Base-by-base conservation (phyloP, 192 early-diverging fungal genomes). In the Pilaira anomala region DNA sequence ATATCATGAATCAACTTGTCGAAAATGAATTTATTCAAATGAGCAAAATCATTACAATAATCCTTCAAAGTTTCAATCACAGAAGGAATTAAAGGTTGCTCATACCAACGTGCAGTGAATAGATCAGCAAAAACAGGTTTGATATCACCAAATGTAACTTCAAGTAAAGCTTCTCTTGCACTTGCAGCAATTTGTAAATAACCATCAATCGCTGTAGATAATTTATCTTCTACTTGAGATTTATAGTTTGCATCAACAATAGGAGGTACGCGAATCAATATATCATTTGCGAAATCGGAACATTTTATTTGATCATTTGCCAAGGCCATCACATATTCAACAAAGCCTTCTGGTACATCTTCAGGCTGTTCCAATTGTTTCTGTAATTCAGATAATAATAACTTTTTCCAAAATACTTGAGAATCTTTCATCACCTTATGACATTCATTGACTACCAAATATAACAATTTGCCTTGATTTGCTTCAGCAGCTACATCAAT, bases 11-110 rank as follows among this genome's bases (percentile, higher is more conserved):
- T 84, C 54, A 97, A 78, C 60, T 91, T 94, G 61, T 79, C 82
- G 79, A 93, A 93, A 65, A 99, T 76, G 68, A 93, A 93, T 59
- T 92, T 88, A 68, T 94, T 84, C 79, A 99, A 76, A 65, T 93
- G 88, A 60, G 84, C 82, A 65, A 94, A 96, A 67, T 99, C 95
- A 29, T 84, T 78, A 64, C 83, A 88, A 78, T 99, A 98, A 74
- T 99, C 97, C 67, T 91, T 90, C n/a, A 98, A 75, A 18, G 96
- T 98, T 59, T 87, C 94, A 18, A 97, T 85, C 22, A 99, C 86
- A 2, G 90, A 77, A 48, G 84, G 80, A 86, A 99, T 87, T 52
- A 94, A 68, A 48, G 92, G 87, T 29, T 91, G 86, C 48, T 95
- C 88, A 80, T 99, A 96, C 93, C 95, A 99, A n/a, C 86, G 81